Evolutionary conservation across 345 rosid species (phyloP).

Genomic region (Acer yangbiense): DNA sequence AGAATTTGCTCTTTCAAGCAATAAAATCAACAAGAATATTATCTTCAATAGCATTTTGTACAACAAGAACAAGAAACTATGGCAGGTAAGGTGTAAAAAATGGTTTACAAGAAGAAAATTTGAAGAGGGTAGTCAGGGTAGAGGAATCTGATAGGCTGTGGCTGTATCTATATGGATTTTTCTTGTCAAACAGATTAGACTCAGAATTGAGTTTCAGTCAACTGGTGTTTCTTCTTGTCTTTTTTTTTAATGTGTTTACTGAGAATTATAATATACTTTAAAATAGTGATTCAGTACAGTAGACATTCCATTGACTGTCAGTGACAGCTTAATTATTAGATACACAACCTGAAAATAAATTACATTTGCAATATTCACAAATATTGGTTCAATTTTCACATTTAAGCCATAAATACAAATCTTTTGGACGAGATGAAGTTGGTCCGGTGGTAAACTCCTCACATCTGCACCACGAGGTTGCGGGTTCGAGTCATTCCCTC

Average conservation of each 20-base stretch:
- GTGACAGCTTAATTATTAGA: neutral
- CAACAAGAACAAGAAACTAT: neutral
- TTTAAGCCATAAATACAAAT: no score
- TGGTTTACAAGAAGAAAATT: neutral
- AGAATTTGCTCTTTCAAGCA: conserved; percentile 25
- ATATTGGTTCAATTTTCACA: no score
- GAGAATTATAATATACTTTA: neutral
- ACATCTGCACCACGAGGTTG: no score
- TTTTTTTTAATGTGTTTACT: neutral
- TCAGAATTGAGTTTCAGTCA: conserved; percentile 11
- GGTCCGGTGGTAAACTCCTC: no score
- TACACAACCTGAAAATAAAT: no score
- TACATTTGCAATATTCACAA: no score
- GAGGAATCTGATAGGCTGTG: conserved; percentile 26
- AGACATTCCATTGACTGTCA: conserved; percentile 12
- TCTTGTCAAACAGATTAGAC: conserved; percentile 11
- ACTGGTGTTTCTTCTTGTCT: neutral
- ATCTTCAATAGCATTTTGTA: conserved; percentile 31
- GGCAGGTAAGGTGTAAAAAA: neutral
- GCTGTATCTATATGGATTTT: conserved; percentile 16
- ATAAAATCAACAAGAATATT: conserved; percentile 26
- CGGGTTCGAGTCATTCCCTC: no score
- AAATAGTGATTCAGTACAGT: no score
- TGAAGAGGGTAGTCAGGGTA: neutral
- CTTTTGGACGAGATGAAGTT: no score